Conservation (phyloP, 208 protist genomes). For the Kentomonas sorsogonicus region DNA sequence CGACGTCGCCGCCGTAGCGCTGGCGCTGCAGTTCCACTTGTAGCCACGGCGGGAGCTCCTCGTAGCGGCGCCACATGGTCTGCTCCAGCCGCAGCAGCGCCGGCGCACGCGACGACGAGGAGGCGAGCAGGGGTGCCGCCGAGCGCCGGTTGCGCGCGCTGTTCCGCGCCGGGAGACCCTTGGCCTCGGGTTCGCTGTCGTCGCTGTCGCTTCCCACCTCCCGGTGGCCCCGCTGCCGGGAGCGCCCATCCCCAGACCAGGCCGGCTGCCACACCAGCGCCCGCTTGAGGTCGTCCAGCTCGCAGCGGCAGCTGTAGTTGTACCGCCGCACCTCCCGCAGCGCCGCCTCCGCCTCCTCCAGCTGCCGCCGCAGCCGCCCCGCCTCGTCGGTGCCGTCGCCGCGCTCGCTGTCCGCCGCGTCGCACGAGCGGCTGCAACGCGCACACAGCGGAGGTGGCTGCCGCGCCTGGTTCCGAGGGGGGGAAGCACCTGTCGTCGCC, state of each 20-base stretch:
- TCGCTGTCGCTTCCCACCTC: not conserved
- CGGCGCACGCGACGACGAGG: not conserved
- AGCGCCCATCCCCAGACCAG: not conserved
- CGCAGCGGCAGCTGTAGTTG: constrained; percentile 12
- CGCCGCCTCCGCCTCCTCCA: constrained; percentile 3
- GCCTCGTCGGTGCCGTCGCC: too few species aligned
- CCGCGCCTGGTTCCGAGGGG: not conserved
- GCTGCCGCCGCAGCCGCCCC: not conserved
- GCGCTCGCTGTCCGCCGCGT: too few species aligned
- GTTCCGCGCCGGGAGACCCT: not conserved
- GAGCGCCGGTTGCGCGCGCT: too few species aligned
- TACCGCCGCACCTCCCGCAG: constrained; percentile 3
- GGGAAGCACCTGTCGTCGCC: not conserved
- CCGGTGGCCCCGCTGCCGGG: constrained; percentile 4
- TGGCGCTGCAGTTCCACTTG: constrained; percentile 4
- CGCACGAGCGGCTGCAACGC: too few species aligned
- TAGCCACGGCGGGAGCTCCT: constrained; percentile 10
- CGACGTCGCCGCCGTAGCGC: not conserved
- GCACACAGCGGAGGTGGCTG: not conserved
- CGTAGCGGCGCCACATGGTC: constrained; percentile 19
- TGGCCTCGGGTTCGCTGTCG: not conserved
- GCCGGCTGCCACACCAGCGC: not conserved
- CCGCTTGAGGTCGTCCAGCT: constrained; percentile 14
- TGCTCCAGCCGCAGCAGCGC: constrained; percentile 13
- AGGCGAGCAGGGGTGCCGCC: too few species aligned